phyloP scores from a whole-genome alignment of 2,329 filamentous ascomycete genomes.

The Hypoxylon sp. region DNA sequence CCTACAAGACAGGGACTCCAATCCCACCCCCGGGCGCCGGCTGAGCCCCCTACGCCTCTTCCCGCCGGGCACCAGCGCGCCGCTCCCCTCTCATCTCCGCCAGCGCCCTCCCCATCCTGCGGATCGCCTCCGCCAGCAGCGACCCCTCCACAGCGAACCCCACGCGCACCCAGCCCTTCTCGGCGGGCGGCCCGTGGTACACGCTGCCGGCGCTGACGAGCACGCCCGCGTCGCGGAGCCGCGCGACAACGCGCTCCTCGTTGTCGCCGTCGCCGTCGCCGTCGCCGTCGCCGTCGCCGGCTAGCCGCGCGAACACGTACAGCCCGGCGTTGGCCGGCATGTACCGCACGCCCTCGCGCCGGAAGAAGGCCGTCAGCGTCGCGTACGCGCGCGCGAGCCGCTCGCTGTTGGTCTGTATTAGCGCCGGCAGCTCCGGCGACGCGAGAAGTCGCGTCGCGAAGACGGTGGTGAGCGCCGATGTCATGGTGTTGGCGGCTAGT shows the following conservation, averaged over 20 bases:
- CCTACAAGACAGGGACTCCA: too few species aligned
- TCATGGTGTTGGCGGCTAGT: slow-evolving; percentile 57
- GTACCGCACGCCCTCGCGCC: neutral
- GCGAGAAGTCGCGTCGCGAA: slow-evolving; percentile 42
- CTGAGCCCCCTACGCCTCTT: too few species aligned
- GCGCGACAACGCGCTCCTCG: neutral
- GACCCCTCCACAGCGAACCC: slow-evolving; percentile 1
- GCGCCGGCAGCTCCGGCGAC: neutral
- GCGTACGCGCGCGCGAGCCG: neutral
- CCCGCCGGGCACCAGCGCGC: too few species aligned
- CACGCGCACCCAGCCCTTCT: slow-evolving; percentile 10
- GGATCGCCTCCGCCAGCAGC: neutral
- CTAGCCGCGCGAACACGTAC: neutral
- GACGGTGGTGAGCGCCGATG: slow-evolving; percentile 53
- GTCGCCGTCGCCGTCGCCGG: too few species aligned
- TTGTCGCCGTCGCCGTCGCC: too few species aligned
- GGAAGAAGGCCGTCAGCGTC: neutral
- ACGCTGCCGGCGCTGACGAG: slow-evolving; percentile 40
- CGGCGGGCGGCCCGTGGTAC: slow-evolving; percentile 6
- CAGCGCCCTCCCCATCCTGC: neutral
- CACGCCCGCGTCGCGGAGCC: slow-evolving; percentile 40
- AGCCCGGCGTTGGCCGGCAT: neutral
- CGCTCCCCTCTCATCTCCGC: too few species aligned
- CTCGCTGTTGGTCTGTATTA: neutral
- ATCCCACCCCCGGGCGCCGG: too few species aligned